Conservation (phyloP, 2,329 filamentous ascomycete genomes). For the Apiospora aurea region DNA sequence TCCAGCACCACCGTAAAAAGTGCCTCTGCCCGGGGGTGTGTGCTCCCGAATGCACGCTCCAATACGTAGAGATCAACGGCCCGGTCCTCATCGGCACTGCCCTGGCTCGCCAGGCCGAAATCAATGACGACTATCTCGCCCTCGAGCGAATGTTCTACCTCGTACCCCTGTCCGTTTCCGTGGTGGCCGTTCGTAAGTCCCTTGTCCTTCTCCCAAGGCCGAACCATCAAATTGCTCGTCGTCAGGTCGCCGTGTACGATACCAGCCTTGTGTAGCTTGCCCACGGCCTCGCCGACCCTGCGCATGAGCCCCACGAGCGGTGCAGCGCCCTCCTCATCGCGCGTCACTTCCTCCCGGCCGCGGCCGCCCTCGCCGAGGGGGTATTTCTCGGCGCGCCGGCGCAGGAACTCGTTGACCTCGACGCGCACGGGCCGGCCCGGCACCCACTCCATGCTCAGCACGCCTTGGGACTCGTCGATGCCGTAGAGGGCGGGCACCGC, state of each 20-base stretch:
- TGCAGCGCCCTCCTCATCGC: conserved; percentile 51
- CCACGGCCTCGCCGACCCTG: conserved; percentile 74
- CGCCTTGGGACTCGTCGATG: conserved; percentile 68
- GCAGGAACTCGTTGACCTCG: conserved; percentile 73
- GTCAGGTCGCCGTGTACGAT: conserved; percentile 95
- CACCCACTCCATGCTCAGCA: conserved; percentile 88
- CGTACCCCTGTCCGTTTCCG: conserved; percentile 32
- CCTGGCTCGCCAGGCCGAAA: conserved; percentile 87
- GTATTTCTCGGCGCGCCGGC: conserved; percentile 45
- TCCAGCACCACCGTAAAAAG: conserved; percentile 77
- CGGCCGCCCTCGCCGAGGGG: conserved; percentile 26
- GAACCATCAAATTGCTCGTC: conserved; percentile 94
- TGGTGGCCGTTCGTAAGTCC: conserved; percentile 29
- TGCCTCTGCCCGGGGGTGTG: conserved; percentile 84
- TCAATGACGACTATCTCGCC: conserved; percentile 92
- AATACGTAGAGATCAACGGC: conserved; percentile 97
- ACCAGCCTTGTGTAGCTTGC: conserved; percentile 80
- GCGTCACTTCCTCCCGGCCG: conserved; percentile 32
- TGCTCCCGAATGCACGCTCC: conserved; percentile 92
- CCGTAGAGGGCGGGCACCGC: conserved; percentile 83
- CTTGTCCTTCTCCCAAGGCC: conserved; percentile 46
- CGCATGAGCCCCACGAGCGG: conserved; percentile 69
- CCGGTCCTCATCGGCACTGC: conserved; percentile 85
- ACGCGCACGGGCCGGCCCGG: conserved; percentile 74
- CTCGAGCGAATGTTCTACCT: conserved; percentile 48